phyloP scores from a whole-genome alignment of 768 basidiomycete genomes.

The Boletellus ananas region DNA sequence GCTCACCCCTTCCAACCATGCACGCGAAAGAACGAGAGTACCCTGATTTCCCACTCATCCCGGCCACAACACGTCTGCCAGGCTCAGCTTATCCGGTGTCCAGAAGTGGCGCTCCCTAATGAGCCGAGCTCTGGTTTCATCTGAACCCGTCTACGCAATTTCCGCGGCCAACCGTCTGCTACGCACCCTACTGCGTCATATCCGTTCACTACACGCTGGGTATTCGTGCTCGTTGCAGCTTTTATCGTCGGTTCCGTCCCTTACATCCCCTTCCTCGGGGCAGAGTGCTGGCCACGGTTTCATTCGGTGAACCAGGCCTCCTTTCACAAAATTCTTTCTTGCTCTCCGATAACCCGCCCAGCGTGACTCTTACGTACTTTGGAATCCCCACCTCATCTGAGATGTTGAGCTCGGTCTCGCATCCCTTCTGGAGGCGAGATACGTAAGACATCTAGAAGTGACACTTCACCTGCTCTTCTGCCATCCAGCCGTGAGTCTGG shows the following conservation, averaged over 20 bases:
- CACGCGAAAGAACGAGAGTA: slow-evolving; percentile 6
- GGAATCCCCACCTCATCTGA: slow-evolving; percentile 75
- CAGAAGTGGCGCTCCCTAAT: slow-evolving; percentile 36
- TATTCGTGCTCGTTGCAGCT: slow-evolving; percentile 51
- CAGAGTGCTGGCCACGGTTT: slow-evolving; percentile 71
- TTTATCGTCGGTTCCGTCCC: slow-evolving; percentile 75
- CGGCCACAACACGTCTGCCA: background rate
- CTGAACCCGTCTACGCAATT: too few species aligned
- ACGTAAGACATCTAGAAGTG: slow-evolving; percentile 71
- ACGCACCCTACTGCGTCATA: slow-evolving; percentile 49
- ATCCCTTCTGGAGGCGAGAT: slow-evolving; percentile 80
- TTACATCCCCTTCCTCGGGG: slow-evolving; percentile 70
- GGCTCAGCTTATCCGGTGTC: slow-evolving; percentile 2
- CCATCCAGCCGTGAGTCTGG: slow-evolving; percentile 66
- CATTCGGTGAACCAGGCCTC: slow-evolving; percentile 58
- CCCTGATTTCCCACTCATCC: background rate
- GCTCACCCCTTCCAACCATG: slow-evolving; percentile 6
- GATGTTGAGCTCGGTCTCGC: slow-evolving; percentile 58
- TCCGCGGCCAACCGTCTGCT: slow-evolving; percentile 35
- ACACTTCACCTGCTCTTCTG: slow-evolving; percentile 81
- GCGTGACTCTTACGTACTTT: slow-evolving; percentile 58
- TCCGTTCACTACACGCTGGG: slow-evolving; percentile 47
- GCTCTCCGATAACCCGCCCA: slow-evolving; percentile 82
- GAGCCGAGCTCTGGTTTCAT: slow-evolving; percentile 4
- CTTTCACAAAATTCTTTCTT: slow-evolving; percentile 57